These are phyloP conservation scores for Fusarium solani-melongenae DNA, from an alignment of 2,329 filamentous ascomycete genomes.

Conservation along the genomic window DNA sequence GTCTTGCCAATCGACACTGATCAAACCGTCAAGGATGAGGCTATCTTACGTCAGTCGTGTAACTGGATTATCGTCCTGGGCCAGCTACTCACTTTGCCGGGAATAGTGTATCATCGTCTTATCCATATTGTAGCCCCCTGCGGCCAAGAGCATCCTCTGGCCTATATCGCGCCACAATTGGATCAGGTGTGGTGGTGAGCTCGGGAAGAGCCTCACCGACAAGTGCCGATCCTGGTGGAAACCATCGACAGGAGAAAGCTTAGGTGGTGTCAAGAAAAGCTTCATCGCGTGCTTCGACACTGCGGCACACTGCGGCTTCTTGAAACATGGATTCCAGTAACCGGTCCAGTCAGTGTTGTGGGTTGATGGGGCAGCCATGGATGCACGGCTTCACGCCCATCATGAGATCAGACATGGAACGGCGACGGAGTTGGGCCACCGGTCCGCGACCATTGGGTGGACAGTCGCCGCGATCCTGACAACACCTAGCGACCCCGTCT, in stretches of 20 bases:
- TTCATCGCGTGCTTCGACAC: background rate
- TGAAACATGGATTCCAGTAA: constrained; percentile 3
- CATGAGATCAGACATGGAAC: constrained; percentile 6
- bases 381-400: background rate
- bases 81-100: background rate
- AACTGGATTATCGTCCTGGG: background rate
- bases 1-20: constrained; percentile 7
- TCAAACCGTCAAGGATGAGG: background rate
- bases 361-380: constrained; percentile 1
- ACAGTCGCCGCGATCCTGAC: constrained; percentile 1
- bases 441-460: background rate
- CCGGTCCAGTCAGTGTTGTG: background rate
- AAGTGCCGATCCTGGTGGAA: constrained; percentile 9
- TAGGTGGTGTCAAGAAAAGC: background rate
- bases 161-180: constrained; percentile 10
- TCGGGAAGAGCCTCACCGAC: constrained; percentile 17
- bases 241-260: background rate
- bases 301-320: constrained; percentile 6
- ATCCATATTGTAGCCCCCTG: background rate
- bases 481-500: background rate
- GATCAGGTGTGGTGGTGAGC: constrained; percentile 17
- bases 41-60: constrained; percentile 10
- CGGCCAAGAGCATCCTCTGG: background rate
- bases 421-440: background rate
- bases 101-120: background rate